phyloP scores from a whole-genome alignment of 768 basidiomycete genomes.

The Boletus fagicola region DNA sequence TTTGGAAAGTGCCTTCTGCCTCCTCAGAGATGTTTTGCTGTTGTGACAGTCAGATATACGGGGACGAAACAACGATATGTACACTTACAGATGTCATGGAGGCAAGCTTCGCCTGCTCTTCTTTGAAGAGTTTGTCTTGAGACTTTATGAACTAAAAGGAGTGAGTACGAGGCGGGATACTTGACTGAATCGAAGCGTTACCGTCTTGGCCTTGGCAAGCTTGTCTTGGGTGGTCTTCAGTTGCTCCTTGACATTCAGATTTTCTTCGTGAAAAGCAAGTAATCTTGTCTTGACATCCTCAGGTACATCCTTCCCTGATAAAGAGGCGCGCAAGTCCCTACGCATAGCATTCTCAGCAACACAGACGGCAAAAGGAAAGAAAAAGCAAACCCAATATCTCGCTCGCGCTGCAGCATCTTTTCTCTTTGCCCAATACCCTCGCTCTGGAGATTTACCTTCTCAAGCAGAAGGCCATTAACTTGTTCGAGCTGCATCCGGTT shows the following conservation, averaged over 20 bases:
- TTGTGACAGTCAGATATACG: slow-evolving; percentile 5
- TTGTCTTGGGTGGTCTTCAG: slow-evolving; percentile 72
- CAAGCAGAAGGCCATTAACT: slow-evolving; percentile 77
- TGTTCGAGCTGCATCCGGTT: slow-evolving; percentile 90
- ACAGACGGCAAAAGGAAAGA: neutral
- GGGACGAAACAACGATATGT: slow-evolving; percentile 1
- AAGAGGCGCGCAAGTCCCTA: slow-evolving; percentile 74
- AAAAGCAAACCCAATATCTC: slow-evolving; percentile 69
- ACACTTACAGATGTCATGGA: slow-evolving; percentile 44
- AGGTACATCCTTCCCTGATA: slow-evolving; percentile 77
- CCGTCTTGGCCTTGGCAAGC: slow-evolving; percentile 74
- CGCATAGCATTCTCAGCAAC: neutral
- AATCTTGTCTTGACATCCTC: slow-evolving; percentile 79
- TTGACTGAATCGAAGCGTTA: slow-evolving; percentile 29
- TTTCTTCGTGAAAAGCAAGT: slow-evolving; percentile 76
- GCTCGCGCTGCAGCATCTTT: slow-evolving; percentile 80
- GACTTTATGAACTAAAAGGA: slow-evolving; percentile 80
- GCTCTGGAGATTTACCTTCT: slow-evolving; percentile 88
- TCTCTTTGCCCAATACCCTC: slow-evolving; percentile 91
- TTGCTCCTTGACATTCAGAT: slow-evolving; percentile 65
- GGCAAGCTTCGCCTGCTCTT: slow-evolving; percentile 64
- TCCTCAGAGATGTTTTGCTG: slow-evolving; percentile 64
- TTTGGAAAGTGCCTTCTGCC: slow-evolving; percentile 61
- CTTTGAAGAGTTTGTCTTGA: slow-evolving; percentile 87
- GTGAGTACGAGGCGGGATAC: slow-evolving; percentile 1